These are phyloP conservation scores for Yamadazyma kanchanaburiensis DNA, from an alignment of 1,139 yeast species.

Conservation along the genomic window DNA sequence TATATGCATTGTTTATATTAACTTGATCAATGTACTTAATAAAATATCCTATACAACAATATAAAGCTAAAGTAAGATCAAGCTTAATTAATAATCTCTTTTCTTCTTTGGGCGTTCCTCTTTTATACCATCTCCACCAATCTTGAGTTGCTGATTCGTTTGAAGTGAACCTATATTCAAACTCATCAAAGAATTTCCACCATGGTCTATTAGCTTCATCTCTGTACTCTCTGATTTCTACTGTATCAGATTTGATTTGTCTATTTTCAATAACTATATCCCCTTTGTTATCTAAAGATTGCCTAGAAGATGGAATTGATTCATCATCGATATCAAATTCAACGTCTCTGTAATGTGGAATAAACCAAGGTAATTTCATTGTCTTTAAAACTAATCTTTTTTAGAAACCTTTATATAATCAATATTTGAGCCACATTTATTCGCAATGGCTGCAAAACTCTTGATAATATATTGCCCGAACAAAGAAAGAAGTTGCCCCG, in stretches of 20 bases:
- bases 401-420: too few species aligned
- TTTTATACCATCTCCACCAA: slow-evolving; percentile 22
- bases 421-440: too few species aligned
- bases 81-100: slow-evolving; percentile 22
- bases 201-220: slow-evolving; percentile 29
- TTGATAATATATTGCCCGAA: too few species aligned
- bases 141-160: slow-evolving; percentile 12
- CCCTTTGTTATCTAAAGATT: slow-evolving; percentile 1
- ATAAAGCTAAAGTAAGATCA: slow-evolving; percentile 22
- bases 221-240: slow-evolving; percentile 18
- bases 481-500: too few species aligned
- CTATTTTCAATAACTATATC: slow-evolving; percentile 2
- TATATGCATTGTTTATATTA: slow-evolving; percentile 27
- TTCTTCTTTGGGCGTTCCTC: slow-evolving; percentile 17
- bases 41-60: slow-evolving; percentile 26
- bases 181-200: slow-evolving; percentile 30
- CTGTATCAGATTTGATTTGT: background rate
- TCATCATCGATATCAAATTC: slow-evolving; percentile 7
- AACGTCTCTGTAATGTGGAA: slow-evolving; percentile 19
- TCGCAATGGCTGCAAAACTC: too few species aligned
- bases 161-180: slow-evolving; percentile 22
- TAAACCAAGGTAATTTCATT: slow-evolving; percentile 16
- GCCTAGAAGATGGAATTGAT: background rate
- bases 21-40: slow-evolving; percentile 20
- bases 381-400: too few species aligned